Base-by-base conservation (phyloP, 2,329 filamentous ascomycete species). In the Fusarium tanahbumbuense region DNA sequence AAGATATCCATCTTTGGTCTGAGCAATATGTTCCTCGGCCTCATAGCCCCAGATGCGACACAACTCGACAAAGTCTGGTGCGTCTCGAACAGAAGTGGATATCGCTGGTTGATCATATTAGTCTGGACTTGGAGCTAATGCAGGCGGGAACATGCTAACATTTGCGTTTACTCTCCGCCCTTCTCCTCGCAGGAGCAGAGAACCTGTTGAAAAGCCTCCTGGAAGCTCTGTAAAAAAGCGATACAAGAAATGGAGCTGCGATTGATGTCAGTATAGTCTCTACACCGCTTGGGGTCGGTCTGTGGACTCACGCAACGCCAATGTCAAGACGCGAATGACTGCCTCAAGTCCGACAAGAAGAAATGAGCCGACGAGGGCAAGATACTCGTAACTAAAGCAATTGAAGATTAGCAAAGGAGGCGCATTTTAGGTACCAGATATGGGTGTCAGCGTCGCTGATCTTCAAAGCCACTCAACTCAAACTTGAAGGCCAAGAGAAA, bases 1-100 rank as follows among this genome's bases (percentile, higher is more conserved):
- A 46, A 99, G 85, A 77, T 97, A 99, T 18, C 96, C 96, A 83
- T 99, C 96, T 67, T 89, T 90, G 4, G 96, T 99, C 80, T 97
- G 94, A 13, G 97, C 92, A 52, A 99, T 91, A 79, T 99, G 96
- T 81, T 99, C 96, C 79, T 99, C 96, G 8, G 95, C 93, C 73
- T 93, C 92, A 81, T 98, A 98, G 48, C 94, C 95, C 80, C 91
- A 97, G 15, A 97, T 83, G 41, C 90, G 91, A 80, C 95, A 98
- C n/a, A 99, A 87, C 77, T 98, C 95, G 47, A 93, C 89, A 78
- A 99, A 98, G 77, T 98, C 96, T 65, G 92, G 89, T 7, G 95
- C 93, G 77, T 96, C 91, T 59, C 93, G 91, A 61, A 99, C 90
- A 11, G 90, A 89, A n/a, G 83, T 87, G 41, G 93, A 93, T 59